Conservation (phyloP, 1,284 basidiomycete genomes). For the Fomitopsis palustris region DNA sequence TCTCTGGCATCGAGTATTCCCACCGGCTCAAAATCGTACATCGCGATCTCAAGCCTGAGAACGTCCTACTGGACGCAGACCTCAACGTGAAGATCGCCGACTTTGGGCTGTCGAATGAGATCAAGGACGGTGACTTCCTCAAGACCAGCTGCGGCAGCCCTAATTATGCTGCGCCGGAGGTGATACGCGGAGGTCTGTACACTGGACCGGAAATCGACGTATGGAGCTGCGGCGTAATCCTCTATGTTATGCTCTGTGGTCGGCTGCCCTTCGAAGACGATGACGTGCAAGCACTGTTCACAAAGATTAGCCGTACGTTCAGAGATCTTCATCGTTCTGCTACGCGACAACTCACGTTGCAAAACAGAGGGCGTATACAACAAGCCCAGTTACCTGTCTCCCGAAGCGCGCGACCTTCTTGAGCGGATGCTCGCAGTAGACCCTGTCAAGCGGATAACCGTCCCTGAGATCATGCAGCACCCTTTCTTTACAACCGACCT, state of each 20-base stretch:
- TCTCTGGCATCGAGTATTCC: slow-evolving; percentile 93
- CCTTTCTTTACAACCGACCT: slow-evolving; percentile 87
- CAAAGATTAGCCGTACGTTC: slow-evolving; percentile 83
- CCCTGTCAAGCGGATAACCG: slow-evolving; percentile 89
- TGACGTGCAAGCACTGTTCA: slow-evolving; percentile 87
- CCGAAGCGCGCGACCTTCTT: slow-evolving; percentile 77
- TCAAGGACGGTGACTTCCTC: slow-evolving; percentile 92
- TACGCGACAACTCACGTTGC: slow-evolving; percentile 8
- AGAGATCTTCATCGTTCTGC: neutral
- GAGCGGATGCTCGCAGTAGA: slow-evolving; percentile 88
- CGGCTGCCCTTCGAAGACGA: slow-evolving; percentile 94
- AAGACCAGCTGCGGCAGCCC: slow-evolving; percentile 95
- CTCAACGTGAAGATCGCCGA: slow-evolving; percentile 94
- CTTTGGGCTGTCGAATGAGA: slow-evolving; percentile 92
- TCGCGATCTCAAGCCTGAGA: slow-evolving; percentile 94
- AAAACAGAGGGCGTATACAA: slow-evolving; percentile 77
- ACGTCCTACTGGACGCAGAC: slow-evolving; percentile 75
- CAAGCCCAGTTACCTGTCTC: slow-evolving; percentile 74
- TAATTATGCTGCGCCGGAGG: slow-evolving; percentile 95
- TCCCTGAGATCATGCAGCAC: slow-evolving; percentile 85
- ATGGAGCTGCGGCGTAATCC: slow-evolving; percentile 95
- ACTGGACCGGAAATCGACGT: slow-evolving; percentile 96
- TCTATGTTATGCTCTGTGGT: slow-evolving; percentile 94
- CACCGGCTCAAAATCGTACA: slow-evolving; percentile 94
- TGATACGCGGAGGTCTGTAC: slow-evolving; percentile 90